Evolutionary conservation across 2,329 filamentous ascomycete genomes (phyloP), one percentile per base, ranked within the genome.

Genomic region (Purpureocillium takamizusanense): DNA sequence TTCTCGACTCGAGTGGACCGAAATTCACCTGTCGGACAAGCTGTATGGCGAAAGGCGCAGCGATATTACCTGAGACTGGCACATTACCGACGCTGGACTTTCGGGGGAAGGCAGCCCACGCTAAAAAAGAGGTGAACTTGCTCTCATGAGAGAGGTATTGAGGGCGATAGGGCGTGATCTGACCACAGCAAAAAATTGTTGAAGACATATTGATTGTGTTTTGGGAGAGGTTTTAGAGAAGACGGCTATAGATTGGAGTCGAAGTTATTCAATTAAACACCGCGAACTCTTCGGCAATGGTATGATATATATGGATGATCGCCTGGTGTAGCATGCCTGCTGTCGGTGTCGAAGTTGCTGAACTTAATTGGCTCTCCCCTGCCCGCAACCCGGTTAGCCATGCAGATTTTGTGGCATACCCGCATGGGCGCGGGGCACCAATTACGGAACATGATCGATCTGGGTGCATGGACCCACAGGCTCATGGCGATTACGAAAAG

Each of bases 21-120:
- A 54, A 67, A 46, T 69, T 69, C 44, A 66, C 53, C 51, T 69
- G 66, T 3, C 51, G 53, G 16, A 69, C 63, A 3, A 69, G 46
- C 47, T 70, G 65, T 3, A 70, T 46, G 13, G 49, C 63, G 39
- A 46, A 57, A 1, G 42, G 33, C 2, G 49, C 37, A 8, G 36
- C 34, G 7, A 42, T 43, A 25, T 25, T 10, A 25, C 21, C 21
- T 25, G 21, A 25, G 21, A 25, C 21, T 25, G 21, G 21, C 21
- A 41, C 18, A 3, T 14, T 4, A 31, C 32, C 25, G 27, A 35
- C 32, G 18, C 37, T 34, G n/a, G 45, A 33, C 8, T 40, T 43
- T 32, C 41, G 51, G 10, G 54, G 56, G 18, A 45, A 57, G 0
- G 27, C 28, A 2, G 54, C 58, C 61, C 61, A 66, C 8, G 30